Evolutionary conservation across 2,329 filamentous ascomycete species (phyloP).

Genomic region (Hortaea werneckii): DNA sequence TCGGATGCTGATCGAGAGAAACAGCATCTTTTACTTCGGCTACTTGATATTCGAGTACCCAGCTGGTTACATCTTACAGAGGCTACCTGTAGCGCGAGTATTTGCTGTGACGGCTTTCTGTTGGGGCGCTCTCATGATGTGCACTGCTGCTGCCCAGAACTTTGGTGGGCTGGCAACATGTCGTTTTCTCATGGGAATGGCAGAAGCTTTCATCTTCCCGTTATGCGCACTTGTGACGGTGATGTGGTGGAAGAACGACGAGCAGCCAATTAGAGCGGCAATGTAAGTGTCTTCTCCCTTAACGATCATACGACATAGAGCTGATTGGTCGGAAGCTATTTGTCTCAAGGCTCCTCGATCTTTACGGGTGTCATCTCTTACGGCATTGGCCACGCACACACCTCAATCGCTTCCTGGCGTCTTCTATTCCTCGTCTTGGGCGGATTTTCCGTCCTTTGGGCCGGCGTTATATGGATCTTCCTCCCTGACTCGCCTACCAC

Average conservation of each 20-base stretch:
- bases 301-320: no score
- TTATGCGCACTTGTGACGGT: conserved; percentile 17
- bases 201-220: conserved; percentile 23
- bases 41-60: conserved; percentile 34
- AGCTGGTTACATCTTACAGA: conserved; percentile 29
- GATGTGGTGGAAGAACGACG: conserved; percentile 6
- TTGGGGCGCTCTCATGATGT: conserved; percentile 29
- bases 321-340: conserved; percentile 55
- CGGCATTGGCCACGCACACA: conserved; percentile 23
- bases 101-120: conserved; percentile 28
- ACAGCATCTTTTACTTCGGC: conserved; percentile 33
- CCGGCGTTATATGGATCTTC: conserved; percentile 22
- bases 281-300: conserved; percentile 25
- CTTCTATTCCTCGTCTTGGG: conserved; percentile 1
- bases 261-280: conserved; percentile 31
- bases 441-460: not conserved
- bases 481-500: conserved; percentile 43
- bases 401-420: conserved; percentile 12
- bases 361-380: not conserved
- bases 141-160: conserved; percentile 27
- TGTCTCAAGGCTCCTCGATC: conserved; percentile 37
- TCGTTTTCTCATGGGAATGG: conserved; percentile 43
- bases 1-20: no score
- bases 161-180: conserved; percentile 36
- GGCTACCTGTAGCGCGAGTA: conserved; percentile 17